Base-by-base conservation (phyloP, 495 filamentous ascomycete genomes). In the Penicillium bialowiezense region DNA sequence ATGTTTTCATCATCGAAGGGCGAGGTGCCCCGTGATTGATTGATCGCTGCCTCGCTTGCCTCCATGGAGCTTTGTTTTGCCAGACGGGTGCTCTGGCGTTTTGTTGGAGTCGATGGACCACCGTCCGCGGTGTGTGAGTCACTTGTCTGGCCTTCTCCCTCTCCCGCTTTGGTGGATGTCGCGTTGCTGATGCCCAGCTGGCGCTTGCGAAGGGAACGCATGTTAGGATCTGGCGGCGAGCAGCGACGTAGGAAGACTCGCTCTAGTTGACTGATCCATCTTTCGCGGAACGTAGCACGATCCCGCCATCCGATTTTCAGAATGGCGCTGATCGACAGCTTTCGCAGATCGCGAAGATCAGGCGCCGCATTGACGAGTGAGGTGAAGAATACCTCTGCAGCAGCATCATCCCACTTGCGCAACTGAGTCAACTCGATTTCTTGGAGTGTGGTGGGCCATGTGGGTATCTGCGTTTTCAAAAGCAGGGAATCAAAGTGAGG, bases 251-350 rank as follows among this genome's bases (percentile, higher is more conserved):
- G 74, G 59, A 91, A 95, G 0, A 87, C 78, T 9, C 65, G 67
- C 29, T 78, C 71, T 13, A 95, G 68, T 36, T 73, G 79, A 7
- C 74, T 71, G 20, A 82, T 83, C 86, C 89, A 91, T 50, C 79
- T 78, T 50, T 86, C 81, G 19, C 89, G 78, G 50, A 95, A 83
- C 5, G 72, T 75, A 7, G 84, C 86, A 21, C 91, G 80, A 51
- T 90, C 84, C 40, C 88, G 84, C 87, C 89, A 93, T 15, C 80
- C 79, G 39, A 87, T 84, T 44, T 83, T 74, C 20, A 96, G 66
- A 52, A 88, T 89, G 20, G 84, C 81, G 48, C 85, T 85, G 21
- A 96, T 77, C 5, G 74, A 71, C 17, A 96, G 68, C 12, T 73
- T 68, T 3, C 90, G 83, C 20, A 96, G 75, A 34, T 82, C 68